Percentiles rank a stretch among this genome's conserved stretches.
Evolutionary conservation across 805 yeast genomes (phyloP).

Genomic region (Yarrowia osloensis): DNA sequence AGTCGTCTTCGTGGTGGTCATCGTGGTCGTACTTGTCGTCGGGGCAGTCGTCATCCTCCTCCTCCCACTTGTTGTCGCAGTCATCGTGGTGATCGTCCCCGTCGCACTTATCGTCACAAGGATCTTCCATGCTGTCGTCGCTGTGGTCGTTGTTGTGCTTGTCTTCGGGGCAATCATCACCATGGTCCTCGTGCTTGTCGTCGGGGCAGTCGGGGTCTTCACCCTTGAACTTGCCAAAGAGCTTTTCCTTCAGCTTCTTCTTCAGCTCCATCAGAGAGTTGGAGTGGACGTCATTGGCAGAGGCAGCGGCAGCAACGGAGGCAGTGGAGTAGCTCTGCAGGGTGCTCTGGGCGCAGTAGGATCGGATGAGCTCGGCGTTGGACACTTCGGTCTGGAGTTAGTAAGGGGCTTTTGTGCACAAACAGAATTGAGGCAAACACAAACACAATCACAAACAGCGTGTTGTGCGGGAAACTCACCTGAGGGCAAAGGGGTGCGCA

Average conservation of each 20-base stretch:
- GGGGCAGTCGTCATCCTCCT: constrained; percentile 1
- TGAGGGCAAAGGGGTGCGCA: constrained; percentile 20
- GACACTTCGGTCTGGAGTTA: constrained; percentile 25
- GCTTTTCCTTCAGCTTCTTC: constrained; percentile 22
- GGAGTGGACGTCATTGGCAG: constrained; percentile 23
- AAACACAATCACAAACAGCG: not conserved
- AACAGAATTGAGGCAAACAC: not conserved
- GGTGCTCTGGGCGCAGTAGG: constrained; percentile 16
- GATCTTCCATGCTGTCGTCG: not conserved
- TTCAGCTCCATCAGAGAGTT: constrained; percentile 24
- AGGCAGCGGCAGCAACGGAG: not conserved
- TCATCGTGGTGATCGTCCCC: constrained; percentile 22
- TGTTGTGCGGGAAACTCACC: constrained; percentile 1
- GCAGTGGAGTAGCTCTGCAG: not conserved
- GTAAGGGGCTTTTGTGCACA: not conserved
- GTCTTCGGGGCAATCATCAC: constrained; percentile 22
- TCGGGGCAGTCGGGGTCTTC: constrained; percentile 19
- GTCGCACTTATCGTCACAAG: constrained; percentile 6
- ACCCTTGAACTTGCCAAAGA: constrained; percentile 23
- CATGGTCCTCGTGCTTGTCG: constrained; percentile 28
- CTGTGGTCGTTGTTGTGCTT: not conserved
- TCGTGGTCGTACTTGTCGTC: constrained; percentile 7
- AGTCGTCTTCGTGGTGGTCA: constrained; percentile 12
- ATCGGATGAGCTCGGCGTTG: constrained; percentile 14
- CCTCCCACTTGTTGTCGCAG: constrained; percentile 10